Conservation (phyloP, 805 yeast species). For the Suhomyces xylopsoci region DNA sequence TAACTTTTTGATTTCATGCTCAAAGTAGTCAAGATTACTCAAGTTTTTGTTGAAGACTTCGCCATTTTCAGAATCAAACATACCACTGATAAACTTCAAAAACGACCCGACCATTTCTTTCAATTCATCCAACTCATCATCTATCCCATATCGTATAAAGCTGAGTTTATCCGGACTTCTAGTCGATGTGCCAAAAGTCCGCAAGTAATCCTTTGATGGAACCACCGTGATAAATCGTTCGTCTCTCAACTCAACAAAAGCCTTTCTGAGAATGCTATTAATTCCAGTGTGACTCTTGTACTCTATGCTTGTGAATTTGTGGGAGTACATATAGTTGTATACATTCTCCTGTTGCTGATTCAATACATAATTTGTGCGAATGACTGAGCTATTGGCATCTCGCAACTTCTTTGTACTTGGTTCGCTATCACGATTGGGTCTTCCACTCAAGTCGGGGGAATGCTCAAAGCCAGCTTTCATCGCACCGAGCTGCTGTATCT, state of each 20-base stretch:
- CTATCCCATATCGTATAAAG: conserved; percentile 6
- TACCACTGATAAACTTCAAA: conserved; percentile 23
- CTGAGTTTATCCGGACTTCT: not conserved
- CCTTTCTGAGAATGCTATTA: conserved; percentile 3
- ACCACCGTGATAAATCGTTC: conserved; percentile 14
- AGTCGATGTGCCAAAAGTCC: conserved; percentile 1
- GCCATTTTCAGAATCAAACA: conserved; percentile 24
- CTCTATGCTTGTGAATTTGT: conserved; percentile 9
- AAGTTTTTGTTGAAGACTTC: not conserved
- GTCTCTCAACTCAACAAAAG: conserved; percentile 1
- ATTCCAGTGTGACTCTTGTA: conserved; percentile 8
- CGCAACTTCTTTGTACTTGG: not conserved
- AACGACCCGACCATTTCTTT: not conserved
- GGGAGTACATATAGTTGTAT: not conserved
- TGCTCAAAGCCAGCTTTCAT: not conserved
- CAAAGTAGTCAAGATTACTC: conserved; percentile 7
- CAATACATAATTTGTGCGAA: not conserved
- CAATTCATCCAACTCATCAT: conserved; percentile 2
- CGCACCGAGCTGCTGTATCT: not conserved
- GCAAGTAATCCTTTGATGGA: conserved; percentile 10
- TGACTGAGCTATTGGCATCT: not conserved
- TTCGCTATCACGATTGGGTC: not conserved
- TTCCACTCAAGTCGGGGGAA: not conserved
- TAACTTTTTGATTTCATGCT: conserved; percentile 5
- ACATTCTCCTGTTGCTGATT: not conserved